phyloP scores from a whole-genome alignment of 371 early-diverging fungal species.

The Mucor indicus region DNA sequence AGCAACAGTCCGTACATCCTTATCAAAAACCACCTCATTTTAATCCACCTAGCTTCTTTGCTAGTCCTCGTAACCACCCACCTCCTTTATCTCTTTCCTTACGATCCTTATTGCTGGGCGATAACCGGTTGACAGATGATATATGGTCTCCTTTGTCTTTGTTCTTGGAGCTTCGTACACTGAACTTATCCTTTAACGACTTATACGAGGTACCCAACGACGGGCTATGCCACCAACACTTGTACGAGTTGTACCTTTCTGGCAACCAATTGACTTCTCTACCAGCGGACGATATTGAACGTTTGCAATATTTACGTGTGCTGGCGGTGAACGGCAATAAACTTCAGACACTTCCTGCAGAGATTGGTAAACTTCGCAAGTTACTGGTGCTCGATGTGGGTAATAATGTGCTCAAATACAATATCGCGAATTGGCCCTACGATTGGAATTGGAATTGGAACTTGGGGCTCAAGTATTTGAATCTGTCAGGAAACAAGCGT shows the following conservation, averaged over 20 bases:
- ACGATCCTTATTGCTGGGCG: constrained; percentile 67
- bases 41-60: constrained; percentile 50
- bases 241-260: constrained; percentile 76
- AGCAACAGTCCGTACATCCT: constrained; percentile 5
- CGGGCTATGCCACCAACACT: constrained; percentile 44
- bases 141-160: constrained; percentile 70
- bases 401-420: constrained; percentile 86
- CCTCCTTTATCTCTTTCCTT: constrained; percentile 68
- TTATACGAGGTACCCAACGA: constrained; percentile 72
- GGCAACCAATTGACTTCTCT: constrained; percentile 85
- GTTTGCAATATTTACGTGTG: constrained; percentile 62
- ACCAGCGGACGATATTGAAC: constrained; percentile 85
- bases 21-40: constrained; percentile 20
- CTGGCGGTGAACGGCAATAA: constrained; percentile 89
- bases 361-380: constrained; percentile 78
- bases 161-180: constrained; percentile 67
- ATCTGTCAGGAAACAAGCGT: constrained; percentile 88
- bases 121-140: constrained; percentile 83
- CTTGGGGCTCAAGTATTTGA: constrained; percentile 81
- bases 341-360: constrained; percentile 84
- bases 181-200: constrained; percentile 84
- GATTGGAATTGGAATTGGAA: constrained; percentile 98
- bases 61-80: constrained; percentile 47
- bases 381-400: constrained; percentile 83
- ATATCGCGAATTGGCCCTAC: constrained; percentile 92